A percentile compares a stretch with the other conserved stretches of the same genome.
phyloP scores from a whole-genome alignment of 177 flowering plant species.

The Telopea speciosissima region DNA sequence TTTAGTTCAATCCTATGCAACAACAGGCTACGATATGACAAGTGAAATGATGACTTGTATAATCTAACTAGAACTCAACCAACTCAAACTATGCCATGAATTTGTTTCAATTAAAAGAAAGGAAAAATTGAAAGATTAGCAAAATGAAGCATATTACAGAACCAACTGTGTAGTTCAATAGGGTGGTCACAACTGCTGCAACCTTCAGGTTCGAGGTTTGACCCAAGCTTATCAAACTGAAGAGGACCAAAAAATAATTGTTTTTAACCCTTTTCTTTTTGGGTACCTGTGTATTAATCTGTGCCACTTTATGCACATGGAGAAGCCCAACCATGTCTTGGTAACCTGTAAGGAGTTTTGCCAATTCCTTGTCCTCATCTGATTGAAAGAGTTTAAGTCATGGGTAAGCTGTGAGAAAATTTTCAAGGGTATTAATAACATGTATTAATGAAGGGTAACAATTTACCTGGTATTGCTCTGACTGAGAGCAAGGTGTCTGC shows the following conservation, averaged over 20 bases:
- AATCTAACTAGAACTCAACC: too few relatives aligned
- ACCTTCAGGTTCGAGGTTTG: background rate
- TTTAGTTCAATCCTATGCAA: too few relatives aligned
- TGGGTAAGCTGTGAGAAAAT: background rate
- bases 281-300: slow-evolving; percentile 79
- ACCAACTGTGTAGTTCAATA: too few relatives aligned
- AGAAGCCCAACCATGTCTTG: slow-evolving; percentile 94
- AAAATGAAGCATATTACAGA: background rate
- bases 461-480: slow-evolving; percentile 77
- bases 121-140: background rate
- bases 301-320: slow-evolving; percentile 75
- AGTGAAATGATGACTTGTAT: too few relatives aligned
- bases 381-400: slow-evolving; percentile 1
- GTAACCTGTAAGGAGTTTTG: slow-evolving; percentile 89
- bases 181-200: background rate
- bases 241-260: background rate
- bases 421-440: background rate
- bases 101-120: too few relatives aligned
- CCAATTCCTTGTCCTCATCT: slow-evolving; percentile 94
- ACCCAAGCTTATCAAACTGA: background rate
- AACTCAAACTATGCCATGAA: too few relatives aligned
- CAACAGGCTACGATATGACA: too few relatives aligned
- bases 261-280: background rate
- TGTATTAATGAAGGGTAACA: background rate
- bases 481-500: slow-evolving; percentile 88